Base-by-base conservation (phyloP, 2,329 filamentous ascomycete species). In the Ophiostoma populinum region DNA sequence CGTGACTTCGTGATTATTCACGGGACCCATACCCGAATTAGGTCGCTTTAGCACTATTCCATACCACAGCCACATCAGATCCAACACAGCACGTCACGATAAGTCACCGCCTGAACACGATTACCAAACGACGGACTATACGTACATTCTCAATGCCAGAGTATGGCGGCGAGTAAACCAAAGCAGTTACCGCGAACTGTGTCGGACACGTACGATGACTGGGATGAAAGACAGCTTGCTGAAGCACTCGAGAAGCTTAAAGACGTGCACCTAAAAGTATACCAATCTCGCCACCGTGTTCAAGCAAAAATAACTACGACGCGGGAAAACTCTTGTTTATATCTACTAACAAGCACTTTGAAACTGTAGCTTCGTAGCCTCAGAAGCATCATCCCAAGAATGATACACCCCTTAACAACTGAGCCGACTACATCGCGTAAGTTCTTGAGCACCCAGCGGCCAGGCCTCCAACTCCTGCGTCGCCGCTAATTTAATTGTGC, bases 241-340 rank as follows among this genome's bases (percentile, higher is more conserved):
- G 54, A 59, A 39, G 61, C 59, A 17, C 55, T 71, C 45, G 53
- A 62, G 45, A 56, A 60, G 22, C 55, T 72, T 35, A 65, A 67
- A 44, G 53, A 65, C 31, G 51, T 70, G n/a, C 65, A 71, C 45
- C 54, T 66, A 45, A 63, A 67, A 57, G 67, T 62, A 59, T 22
- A 21, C 6, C 11, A 24, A 13, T 22, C 29, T 18, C 28, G 31
- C 18, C 26, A 48, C 38, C n/a, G n/a, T n/a, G n/a, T n/a, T n/a
- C n/a, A n/a, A n/a, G n/a, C n/a, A n/a, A n/a, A n/a, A n/a, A n/a
- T n/a, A n/a, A n/a, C n/a, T n/a, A n/a, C n/a, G n/a, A n/a, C n/a
- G n/a, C n/a, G n/a, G n/a, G n/a, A n/a, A n/a, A n/a, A n/a, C n/a
- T n/a, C n/a, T n/a, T n/a, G n/a, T n/a, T n/a, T n/a, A n/a, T n/a